Evolutionary conservation across 2,329 filamentous ascomycete genomes (phyloP).

Genomic region (Fusarium guadeloupense): DNA sequence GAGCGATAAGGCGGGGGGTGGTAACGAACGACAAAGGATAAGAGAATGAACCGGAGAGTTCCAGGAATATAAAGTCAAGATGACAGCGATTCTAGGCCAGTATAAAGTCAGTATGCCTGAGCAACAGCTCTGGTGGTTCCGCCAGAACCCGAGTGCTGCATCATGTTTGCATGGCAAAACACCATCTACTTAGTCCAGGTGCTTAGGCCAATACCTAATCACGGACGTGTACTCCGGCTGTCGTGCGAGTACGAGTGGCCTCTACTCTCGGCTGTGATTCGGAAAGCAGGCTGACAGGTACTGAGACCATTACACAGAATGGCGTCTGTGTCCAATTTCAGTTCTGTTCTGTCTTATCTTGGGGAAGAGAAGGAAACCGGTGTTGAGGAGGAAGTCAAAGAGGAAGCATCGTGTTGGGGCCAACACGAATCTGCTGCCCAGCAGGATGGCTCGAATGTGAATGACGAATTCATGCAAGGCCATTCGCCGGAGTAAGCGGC

Average conservation of each 20-base stretch:
- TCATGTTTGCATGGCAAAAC: conserved; percentile 29
- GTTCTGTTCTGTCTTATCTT: conserved; percentile 18
- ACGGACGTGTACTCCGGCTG: conserved; percentile 30
- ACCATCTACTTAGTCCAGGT: conserved; percentile 7
- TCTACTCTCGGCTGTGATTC: conserved; percentile 35
- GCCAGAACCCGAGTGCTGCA: conserved; percentile 13
- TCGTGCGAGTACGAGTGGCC: conserved; percentile 36
- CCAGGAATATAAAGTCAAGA: conserved; percentile 16
- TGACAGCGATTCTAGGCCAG: not conserved
- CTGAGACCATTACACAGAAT: conserved; percentile 38
- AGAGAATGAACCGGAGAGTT: conserved; percentile 37
- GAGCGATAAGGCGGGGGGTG: conserved; percentile 22
- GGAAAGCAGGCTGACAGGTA: conserved; percentile 30
- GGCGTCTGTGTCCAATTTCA: conserved; percentile 29
- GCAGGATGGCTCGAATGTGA: not conserved
- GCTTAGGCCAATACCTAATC: conserved; percentile 13
- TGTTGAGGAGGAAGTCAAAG: not conserved
- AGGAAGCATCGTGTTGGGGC: not conserved
- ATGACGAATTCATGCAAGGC: conserved; percentile 4
- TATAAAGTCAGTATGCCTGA: conserved; percentile 13
- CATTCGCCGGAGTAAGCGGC: conserved; percentile 1
- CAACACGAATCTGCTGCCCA: not conserved
- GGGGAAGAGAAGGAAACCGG: not conserved
- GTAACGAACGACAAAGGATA: conserved; percentile 28
- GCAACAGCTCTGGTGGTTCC: conserved; percentile 5